phyloP scores from a whole-genome alignment of 352 stramenopile genomes.

The Phytopythium montanum region DNA sequence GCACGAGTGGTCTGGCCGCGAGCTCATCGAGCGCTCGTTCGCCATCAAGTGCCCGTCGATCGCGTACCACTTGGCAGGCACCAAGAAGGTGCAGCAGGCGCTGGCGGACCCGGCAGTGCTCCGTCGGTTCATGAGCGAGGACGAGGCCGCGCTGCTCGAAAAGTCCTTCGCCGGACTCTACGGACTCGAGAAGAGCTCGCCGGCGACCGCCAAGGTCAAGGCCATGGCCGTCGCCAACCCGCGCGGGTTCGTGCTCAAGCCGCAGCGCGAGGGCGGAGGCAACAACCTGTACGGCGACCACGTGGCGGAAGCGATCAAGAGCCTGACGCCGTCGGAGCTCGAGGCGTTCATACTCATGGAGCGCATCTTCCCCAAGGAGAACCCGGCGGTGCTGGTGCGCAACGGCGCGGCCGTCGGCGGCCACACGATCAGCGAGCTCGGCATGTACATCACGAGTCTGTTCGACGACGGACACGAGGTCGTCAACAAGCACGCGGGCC shows the following conservation, averaged over 20 bases:
- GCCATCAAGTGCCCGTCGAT: constrained; percentile 96
- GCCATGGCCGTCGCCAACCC: constrained; percentile 63
- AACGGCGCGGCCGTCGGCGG: constrained; percentile 70
- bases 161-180: constrained; percentile 95
- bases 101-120: constrained; percentile 83
- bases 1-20: constrained; percentile 88
- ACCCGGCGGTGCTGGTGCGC: constrained; percentile 68
- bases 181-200: constrained; percentile 85
- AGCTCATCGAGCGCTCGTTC: constrained; percentile 86
- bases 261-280: constrained; percentile 96
- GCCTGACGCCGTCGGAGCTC: constrained; percentile 64
- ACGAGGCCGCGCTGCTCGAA: constrained; percentile 71
- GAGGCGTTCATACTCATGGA: constrained; percentile 96
- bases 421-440: constrained; percentile 93
- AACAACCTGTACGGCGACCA: constrained; percentile 98
- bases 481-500: constrained; percentile 92
- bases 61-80: constrained; percentile 95
- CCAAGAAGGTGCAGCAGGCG: constrained; percentile 98
- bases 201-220: constrained; percentile 65
- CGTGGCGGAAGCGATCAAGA: constrained; percentile 82
- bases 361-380: constrained; percentile 92
- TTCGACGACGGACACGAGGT: constrained; percentile 83
- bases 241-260: constrained; percentile 94
- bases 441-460: constrained; percentile 91
- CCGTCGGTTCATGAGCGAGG: constrained; percentile 87